Evolutionary conservation across 129 eudicot genomes (phyloP), one percentile per base, ranked within the genome.

Genomic region (Escallonia rubra): DNA sequence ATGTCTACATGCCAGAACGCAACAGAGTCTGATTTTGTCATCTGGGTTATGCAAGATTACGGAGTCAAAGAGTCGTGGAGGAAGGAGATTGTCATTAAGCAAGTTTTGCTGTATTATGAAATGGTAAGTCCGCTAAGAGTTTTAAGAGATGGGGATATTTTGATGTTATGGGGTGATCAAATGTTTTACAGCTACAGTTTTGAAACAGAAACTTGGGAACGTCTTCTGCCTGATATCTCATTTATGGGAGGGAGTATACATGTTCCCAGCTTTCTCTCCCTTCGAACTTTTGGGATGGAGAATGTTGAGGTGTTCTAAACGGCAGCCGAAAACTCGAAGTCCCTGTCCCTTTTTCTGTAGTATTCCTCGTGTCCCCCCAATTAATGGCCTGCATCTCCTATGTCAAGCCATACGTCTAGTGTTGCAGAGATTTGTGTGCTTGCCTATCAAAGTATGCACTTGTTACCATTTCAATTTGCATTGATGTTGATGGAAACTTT

Each of bases 21-120:
- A 3, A 63, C 54, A 3, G 78, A 74, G n/a, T 65, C 72, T 34
- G 69, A 74, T 14, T 61, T 82, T 53, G 75, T 38, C 5, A 62
- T 86, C 8, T 83, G 85, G 94, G 72, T 74, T 41, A 82, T 80
- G 84, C 80, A 77, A 59, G 82, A 72, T 45, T 86, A 86, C 6
- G 82, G 81, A 52, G 59, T 72, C 51, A 71, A 69, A 60, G 57
- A 64, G 6, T 83, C 80, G 2, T 83, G 89, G 89, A 71, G 43
- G 40, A 72, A 63, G 64, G 82, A 83, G 53, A 58, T 69, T 52
- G 84, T 79, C 48, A 74, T 84, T 42, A 58, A 46, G 40, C 61
- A 3, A 56, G 55, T 16, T 38, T 15, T 72, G 61, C 54, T 55
- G 13, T 10, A 53, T 4, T 63, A 43, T 51, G 50, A 54, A 34